phyloP scores from a whole-genome alignment of 257 asterid species.

The Gentiana macrophylla region DNA sequence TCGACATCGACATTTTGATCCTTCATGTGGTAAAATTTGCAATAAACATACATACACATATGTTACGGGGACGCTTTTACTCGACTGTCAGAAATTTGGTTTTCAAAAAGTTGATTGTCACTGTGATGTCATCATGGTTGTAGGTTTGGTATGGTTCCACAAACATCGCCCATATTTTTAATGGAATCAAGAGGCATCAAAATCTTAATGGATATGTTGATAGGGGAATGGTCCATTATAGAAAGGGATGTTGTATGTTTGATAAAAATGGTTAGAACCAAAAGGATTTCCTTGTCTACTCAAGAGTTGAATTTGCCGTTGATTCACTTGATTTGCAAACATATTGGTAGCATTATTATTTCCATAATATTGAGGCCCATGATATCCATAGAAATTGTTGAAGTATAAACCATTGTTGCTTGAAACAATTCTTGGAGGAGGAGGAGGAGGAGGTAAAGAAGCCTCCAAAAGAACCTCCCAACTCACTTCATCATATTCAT shows the following conservation, averaged over 20 bases:
- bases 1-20: too few species aligned
- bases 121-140: too few species aligned
- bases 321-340: conserved; percentile 9
- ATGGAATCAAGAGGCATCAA: conserved; percentile 8
- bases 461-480: conserved; percentile 69
- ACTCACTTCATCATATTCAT: conserved; percentile 15
- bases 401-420: not conserved
- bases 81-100: too few species aligned
- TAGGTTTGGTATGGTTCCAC: too few species aligned
- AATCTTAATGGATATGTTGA: conserved; percentile 19
- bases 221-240: conserved; percentile 19
- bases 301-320: conserved; percentile 33
- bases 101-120: too few species aligned
- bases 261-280: conserved; percentile 26
- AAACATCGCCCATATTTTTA: not conserved
- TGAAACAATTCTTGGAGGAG: conserved; percentile 4
- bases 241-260: conserved; percentile 6
- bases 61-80: too few species aligned
- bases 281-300: conserved; percentile 10
- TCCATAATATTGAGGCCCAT: not conserved
- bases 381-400: not conserved
- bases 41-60: too few species aligned
- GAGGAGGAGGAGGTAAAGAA: conserved; percentile 27
- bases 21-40: too few species aligned
- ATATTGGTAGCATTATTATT: not conserved